Evolutionary conservation across 495 filamentous ascomycete species (phyloP).

Genomic region (Xylaria longipes): DNA sequence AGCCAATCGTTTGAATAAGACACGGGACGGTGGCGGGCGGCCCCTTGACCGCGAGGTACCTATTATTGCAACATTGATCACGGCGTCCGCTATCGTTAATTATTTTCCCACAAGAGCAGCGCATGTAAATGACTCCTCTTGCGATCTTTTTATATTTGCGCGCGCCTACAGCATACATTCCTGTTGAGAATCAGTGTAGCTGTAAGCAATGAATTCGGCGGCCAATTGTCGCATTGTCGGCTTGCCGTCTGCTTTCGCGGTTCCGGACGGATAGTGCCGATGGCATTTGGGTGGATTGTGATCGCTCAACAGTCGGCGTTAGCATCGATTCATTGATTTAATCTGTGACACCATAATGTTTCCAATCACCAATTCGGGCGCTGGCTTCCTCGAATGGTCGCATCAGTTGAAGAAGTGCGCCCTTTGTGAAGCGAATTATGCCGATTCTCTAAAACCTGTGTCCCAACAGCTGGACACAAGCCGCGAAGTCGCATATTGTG

Average conservation of each 20-base stretch:
- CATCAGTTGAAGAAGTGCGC: background rate
- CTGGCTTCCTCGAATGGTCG: background rate
- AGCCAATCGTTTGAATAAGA: conserved; percentile 22
- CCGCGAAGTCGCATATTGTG: conserved; percentile 11
- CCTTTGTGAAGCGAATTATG: conserved; percentile 12
- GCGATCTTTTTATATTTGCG: background rate
- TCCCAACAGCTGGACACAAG: conserved; percentile 17
- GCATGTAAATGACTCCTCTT: background rate
- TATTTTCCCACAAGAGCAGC: conserved; percentile 4
- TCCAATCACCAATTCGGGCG: conserved; percentile 12
- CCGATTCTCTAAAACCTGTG: conserved; percentile 11
- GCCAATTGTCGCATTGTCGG: conserved; percentile 3
- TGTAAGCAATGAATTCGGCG: background rate
- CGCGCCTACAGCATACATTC: background rate
- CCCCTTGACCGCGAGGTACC: conserved; percentile 13
- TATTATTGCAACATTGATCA: background rate
- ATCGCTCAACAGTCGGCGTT: background rate
- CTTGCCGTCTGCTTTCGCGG: background rate
- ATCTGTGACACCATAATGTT: conserved; percentile 5
- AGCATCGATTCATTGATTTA: conserved; percentile 13
- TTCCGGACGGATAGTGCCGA: conserved; percentile 10
- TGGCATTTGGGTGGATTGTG: background rate
- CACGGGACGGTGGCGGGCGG: conserved; percentile 1
- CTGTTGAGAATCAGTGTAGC: background rate
- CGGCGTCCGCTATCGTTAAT: background rate